Conservation (phyloP, 139 green algal genomes). For the Auxenochlorella pyrenoidosa region DNA sequence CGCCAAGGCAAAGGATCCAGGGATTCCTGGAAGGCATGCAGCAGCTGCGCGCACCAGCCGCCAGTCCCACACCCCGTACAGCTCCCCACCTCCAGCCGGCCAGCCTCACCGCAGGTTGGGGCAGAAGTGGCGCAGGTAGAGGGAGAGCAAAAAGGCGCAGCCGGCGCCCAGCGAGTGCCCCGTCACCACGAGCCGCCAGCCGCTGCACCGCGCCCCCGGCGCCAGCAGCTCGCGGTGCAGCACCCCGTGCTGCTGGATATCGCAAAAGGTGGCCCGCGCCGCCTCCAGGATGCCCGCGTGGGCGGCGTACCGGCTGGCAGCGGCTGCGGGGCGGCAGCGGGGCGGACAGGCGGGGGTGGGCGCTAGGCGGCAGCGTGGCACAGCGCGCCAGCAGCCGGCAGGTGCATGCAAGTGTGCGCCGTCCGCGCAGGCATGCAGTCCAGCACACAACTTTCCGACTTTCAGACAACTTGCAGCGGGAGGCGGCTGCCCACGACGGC, state of each 20-base stretch:
- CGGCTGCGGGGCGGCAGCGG: neutral
- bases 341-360: neutral
- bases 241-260: slow-evolving; percentile 36
- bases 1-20: no score
- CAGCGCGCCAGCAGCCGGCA: neutral
- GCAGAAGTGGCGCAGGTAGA: slow-evolving; percentile 63
- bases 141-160: slow-evolving; percentile 68
- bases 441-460: no score
- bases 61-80: no score
- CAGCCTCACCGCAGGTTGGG: slow-evolving; percentile 39
- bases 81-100: no score
- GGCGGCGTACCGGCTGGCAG: slow-evolving; percentile 18
- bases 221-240: slow-evolving; percentile 33
- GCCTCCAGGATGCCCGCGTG: slow-evolving; percentile 72
- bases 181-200: slow-evolving; percentile 68
- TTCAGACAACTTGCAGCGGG: no score
- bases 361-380: neutral
- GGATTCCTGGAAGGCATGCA: no score
- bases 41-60: no score
- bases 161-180: slow-evolving; percentile 80
- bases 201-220: slow-evolving; percentile 18
- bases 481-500: no score
- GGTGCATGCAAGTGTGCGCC: no score
- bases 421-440: no score
- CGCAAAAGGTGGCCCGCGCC: slow-evolving; percentile 46